Percentiles rank a stretch among this genome's conserved stretches.
Conservation (phyloP, 306 rosid species). For the Sophora flavescens region DNA sequence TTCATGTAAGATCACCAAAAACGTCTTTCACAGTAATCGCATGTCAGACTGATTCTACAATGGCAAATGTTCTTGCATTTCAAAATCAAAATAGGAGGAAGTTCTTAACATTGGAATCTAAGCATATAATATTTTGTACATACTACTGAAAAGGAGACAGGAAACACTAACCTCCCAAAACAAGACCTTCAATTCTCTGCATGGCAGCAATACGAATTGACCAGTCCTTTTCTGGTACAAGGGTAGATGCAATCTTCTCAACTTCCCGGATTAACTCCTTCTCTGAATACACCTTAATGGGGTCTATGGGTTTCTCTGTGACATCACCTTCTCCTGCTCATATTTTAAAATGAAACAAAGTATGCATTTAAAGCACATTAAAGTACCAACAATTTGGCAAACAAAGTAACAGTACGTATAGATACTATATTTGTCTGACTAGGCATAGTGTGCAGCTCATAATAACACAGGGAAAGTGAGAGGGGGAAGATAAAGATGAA, state of each 20-base stretch:
- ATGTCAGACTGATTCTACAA: conserved; percentile 38
- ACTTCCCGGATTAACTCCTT: conserved; percentile 91
- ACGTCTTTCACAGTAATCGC: conserved; percentile 37
- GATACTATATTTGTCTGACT: conserved; percentile 19
- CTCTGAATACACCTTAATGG: conserved; percentile 92
- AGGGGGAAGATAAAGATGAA: conserved; percentile 15
- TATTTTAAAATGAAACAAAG: conserved; percentile 44
- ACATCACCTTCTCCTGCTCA: conserved; percentile 78
- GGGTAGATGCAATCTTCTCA: conserved; percentile 89
- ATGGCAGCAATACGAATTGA: conserved; percentile 89
- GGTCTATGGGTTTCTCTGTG: conserved; percentile 72
- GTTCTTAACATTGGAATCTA: conserved; percentile 31
- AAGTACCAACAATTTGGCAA: conserved; percentile 26
- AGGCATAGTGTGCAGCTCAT: conserved; percentile 21
- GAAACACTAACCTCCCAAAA: conserved; percentile 84
- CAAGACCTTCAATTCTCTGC: conserved; percentile 95
- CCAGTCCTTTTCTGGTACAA: conserved; percentile 99
- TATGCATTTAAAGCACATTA: conserved; percentile 36
- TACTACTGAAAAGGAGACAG: conserved; percentile 23
- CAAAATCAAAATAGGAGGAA: conserved; percentile 12
- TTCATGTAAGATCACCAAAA: conserved; percentile 35
- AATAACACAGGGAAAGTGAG: neutral
- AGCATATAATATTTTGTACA: conserved; percentile 30
- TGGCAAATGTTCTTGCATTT: conserved; percentile 33
- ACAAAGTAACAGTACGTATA: neutral